Evolutionary conservation across 208 protist species (phyloP), one percentile per base, ranked within the genome.

Genomic region (Trypanosoma cruzi): DNA sequence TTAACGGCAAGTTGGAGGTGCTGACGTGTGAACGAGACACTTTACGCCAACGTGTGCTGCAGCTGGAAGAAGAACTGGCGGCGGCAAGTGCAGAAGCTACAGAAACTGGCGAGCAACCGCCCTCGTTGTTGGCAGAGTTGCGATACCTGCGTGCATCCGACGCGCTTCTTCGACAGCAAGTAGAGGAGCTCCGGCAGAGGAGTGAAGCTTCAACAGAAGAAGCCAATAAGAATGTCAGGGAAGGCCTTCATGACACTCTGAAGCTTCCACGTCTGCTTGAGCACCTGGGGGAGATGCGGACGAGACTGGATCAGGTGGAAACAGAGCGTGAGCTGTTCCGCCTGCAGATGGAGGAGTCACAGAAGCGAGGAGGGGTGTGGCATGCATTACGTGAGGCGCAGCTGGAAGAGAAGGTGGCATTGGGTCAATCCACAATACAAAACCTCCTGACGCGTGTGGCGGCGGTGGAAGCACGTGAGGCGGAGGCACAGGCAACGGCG

Each of bases 101-200:
- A n/a, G n/a, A n/a, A n/a, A n/a, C n/a, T n/a, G n/a, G n/a, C n/a
- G 63, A 81, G 42, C 65, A 61, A 8, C 60, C 81, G 1, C 77
- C 74, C 46, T 72, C 89, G 20, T 68, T 89, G 8, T 73, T 90
- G 52, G 69, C 67, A 11, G 89, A 94, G 73, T 54, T 94, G 29
- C 73, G 73, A 42, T 79, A 80, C 61, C 80, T 94, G 36, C 79
- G 85, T 16, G 65, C 75, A 31, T 78, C 81, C 0, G 84, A 94
- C 49, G 69, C 71, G 4, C 48, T 89, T 14, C 74, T 91, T 11
- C 81, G 81, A 10, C 52, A 69, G 36, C 81, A 92, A 55, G 64
- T 94, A 28, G 62, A 61, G 20, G 53, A 71, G 7, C 7, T 67
- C 2, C 82, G 84, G 67, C 64, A 68, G 22, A 26, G 32, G 8